A percentile compares a stretch with the other conserved stretches of the same genome.
Conservation (phyloP, 129 eudicot genomes). For the Pseudognaphalium luteoalbum region DNA sequence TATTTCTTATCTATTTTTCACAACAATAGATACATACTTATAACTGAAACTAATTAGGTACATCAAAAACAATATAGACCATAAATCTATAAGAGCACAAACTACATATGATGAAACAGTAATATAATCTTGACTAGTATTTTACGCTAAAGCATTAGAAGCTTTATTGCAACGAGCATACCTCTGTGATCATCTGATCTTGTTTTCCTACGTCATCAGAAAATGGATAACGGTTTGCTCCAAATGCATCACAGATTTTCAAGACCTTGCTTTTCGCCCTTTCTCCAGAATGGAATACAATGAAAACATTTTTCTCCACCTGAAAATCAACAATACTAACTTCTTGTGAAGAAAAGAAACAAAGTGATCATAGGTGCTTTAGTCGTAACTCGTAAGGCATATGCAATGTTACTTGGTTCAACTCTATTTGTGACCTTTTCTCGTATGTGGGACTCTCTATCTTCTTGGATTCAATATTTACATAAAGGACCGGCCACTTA, state of each 20-base stretch:
- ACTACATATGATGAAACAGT: slow-evolving; percentile 12
- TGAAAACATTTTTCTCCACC: slow-evolving; percentile 90
- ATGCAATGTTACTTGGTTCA: too few relatives aligned
- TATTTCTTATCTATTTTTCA: background rate
- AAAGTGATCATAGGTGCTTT: too few relatives aligned
- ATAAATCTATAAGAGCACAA: background rate
- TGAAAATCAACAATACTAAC: slow-evolving; percentile 31
- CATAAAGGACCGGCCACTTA: slow-evolving; percentile 1
- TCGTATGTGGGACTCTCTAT: too few relatives aligned
- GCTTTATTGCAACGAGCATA: slow-evolving; percentile 24
- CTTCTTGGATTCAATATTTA: background rate
- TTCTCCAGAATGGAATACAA: slow-evolving; percentile 83
- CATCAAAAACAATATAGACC: slow-evolving; percentile 5
- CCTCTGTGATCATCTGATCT: slow-evolving; percentile 70
- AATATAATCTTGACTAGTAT: background rate
- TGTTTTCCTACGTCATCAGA: slow-evolving; percentile 76
- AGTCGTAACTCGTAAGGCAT: too few relatives aligned
- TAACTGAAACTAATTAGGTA: slow-evolving; percentile 5
- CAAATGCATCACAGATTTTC: slow-evolving; percentile 93
- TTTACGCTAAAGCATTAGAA: slow-evolving; percentile 7
- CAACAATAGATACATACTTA: slow-evolving; percentile 3
- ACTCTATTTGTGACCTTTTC: too few relatives aligned
- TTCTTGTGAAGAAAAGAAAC: background rate
- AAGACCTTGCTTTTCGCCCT: slow-evolving; percentile 80
- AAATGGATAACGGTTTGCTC: slow-evolving; percentile 86